A percentile compares a stretch with the other conserved stretches of the same genome.
These are phyloP conservation scores for Aristolochia fimbriata DNA, from an alignment of 164 flowering plant genomes.

Conservation along the genomic window DNA sequence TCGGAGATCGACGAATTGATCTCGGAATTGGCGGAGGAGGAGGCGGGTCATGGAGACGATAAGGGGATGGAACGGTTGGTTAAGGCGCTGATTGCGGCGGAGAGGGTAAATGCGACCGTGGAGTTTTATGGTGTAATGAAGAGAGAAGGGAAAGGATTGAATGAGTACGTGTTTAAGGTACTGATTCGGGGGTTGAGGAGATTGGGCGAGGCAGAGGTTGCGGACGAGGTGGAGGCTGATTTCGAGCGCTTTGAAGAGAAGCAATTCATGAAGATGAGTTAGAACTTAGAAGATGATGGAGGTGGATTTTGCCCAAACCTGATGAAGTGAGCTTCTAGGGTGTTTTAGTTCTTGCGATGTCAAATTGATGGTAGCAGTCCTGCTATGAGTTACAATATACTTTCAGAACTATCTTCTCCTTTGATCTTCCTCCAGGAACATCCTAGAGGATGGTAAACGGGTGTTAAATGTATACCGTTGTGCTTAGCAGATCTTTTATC, in stretches of 20 bases:
- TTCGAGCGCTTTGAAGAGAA: constrained; percentile 22
- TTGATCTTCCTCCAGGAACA: too few relatives aligned
- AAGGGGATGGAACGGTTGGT: constrained; percentile 44
- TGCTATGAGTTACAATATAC: too few relatives aligned
- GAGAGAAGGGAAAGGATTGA: constrained; percentile 38
- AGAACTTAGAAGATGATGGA: not conserved
- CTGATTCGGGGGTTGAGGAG: constrained; percentile 61
- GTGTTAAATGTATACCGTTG: too few relatives aligned
- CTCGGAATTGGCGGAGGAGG: constrained; percentile 29
- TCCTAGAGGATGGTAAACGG: too few relatives aligned
- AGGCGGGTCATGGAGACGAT: constrained; percentile 18
- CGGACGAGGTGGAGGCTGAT: constrained; percentile 46
- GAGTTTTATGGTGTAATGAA: constrained; percentile 56
- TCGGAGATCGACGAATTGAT: constrained; percentile 58
- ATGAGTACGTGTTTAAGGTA: constrained; percentile 61
- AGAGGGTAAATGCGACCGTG: constrained; percentile 43
- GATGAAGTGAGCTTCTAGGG: not conserved
- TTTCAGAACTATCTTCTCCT: too few relatives aligned
- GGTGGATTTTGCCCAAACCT: not conserved
- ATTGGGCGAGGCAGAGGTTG: constrained; percentile 44
- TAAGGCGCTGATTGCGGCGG: constrained; percentile 43
- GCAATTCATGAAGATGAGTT: constrained; percentile 12
- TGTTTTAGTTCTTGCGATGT: too few relatives aligned
- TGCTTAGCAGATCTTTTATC: too few relatives aligned
- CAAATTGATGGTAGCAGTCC: too few relatives aligned